Base-by-base conservation (phyloP, 75 land plant genomes). In the Picea sitchensis region DNA sequence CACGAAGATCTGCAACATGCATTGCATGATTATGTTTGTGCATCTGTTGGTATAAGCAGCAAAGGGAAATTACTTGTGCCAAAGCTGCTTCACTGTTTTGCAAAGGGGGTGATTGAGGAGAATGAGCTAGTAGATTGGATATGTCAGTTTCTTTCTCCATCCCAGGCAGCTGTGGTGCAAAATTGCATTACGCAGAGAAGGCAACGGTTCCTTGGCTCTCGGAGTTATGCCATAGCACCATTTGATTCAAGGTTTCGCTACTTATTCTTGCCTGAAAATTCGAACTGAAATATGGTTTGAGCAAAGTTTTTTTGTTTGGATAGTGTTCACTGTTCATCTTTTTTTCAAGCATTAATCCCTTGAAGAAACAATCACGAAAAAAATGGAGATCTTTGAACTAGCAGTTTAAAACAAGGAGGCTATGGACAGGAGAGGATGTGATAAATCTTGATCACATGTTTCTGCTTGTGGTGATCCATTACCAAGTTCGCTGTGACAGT, bases 181-280 rank as follows among this genome's bases (percentile, higher is more conserved):
- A 84, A 91, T 26, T 93, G 89, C 74, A 78, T 84, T 34, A 84
- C 86, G 12, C 90, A 91, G 67, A 80, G 92, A 81, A 82, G 86
- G 57, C 91, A 90, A 65, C 82, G 90, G 63, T 81, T 93, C 41
- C 85, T 91, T 26, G 83, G 87, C 51, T 85, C 87, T 30, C 84
- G 92, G 14, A 88, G 88, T 78, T 89, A 90, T 56, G 78, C 82
- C 13, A 82, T 93, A 65, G 65, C 93, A 32, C 92, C 95, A 12
- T 90, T 89, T 62, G 98, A 95, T 78, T 91, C 89, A 20, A 81
- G 87, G 47, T 95, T 95, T 80, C 90, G 95, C 32, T 95, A 93
- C 80, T 80, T 95, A 5, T 95, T 95, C 83, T 76, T 91, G 76
- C 85, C 84, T 38, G 92, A 83, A 54, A 76, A 79, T 62, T 30